Percentiles rank a stretch among this genome's conserved stretches.
Conservation (phyloP, 2,329 filamentous ascomycete species). For the Sclerotinia trifoliorum region DNA sequence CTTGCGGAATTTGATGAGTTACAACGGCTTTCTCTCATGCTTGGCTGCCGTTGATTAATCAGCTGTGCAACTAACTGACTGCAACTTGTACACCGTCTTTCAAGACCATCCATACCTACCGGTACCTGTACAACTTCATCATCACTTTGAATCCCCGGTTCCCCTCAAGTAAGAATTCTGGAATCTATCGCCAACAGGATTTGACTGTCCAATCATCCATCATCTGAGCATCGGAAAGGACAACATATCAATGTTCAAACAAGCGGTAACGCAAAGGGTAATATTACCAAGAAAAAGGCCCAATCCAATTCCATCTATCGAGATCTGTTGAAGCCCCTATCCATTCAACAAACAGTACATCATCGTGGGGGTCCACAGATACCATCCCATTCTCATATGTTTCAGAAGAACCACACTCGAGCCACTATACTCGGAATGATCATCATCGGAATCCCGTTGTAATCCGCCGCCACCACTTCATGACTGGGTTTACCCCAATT, state of each 20-base stretch:
- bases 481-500: not conserved
- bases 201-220: not conserved
- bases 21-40: slow-evolving; percentile 20
- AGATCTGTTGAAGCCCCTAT: slow-evolving; percentile 22
- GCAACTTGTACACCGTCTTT: slow-evolving; percentile 20
- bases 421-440: slow-evolving; percentile 10
- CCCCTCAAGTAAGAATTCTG: not conserved
- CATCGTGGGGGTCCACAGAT: slow-evolving; percentile 18
- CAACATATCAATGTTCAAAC: slow-evolving; percentile 14
- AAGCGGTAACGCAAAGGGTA: slow-evolving; percentile 16
- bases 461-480: slow-evolving; percentile 12
- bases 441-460: not conserved
- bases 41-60: slow-evolving; percentile 21
- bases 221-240: not conserved
- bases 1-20: slow-evolving; percentile 4
- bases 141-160: slow-evolving; percentile 13
- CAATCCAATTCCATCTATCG: not conserved
- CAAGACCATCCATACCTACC: not conserved
- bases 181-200: not conserved
- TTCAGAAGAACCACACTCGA: slow-evolving; percentile 7
- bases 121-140: slow-evolving; percentile 12
- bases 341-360: slow-evolving; percentile 12
- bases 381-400: slow-evolving; percentile 19
- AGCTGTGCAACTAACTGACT: slow-evolving; percentile 6
- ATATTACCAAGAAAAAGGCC: slow-evolving; percentile 1